These are phyloP conservation scores for Penicillium turbatum DNA, from an alignment of 495 filamentous ascomycete species.

Conservation along the genomic window DNA sequence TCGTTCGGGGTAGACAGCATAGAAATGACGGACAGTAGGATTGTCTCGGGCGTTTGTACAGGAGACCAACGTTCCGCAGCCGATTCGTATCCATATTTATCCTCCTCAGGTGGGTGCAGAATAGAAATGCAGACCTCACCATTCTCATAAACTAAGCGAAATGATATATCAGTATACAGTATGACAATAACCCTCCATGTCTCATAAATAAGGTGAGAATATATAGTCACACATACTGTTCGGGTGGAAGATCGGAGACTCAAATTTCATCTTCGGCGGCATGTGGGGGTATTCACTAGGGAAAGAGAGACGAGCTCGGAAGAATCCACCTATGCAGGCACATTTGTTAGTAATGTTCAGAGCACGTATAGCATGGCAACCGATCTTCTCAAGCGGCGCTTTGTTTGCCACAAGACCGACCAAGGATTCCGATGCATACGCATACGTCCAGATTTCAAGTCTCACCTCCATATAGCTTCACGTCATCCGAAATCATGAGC, in stretches of 20 bases:
- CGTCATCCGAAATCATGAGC: slow-evolving; percentile 97
- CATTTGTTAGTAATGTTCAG: slow-evolving; percentile 1
- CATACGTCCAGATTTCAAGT: not conserved
- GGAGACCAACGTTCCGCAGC: slow-evolving; percentile 93
- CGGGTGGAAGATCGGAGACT: slow-evolving; percentile 85
- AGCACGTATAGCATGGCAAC: not conserved
- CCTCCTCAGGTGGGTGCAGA: slow-evolving; percentile 92
- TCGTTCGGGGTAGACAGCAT: slow-evolving; percentile 92
- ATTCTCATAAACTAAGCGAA: slow-evolving; percentile 63
- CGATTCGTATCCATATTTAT: slow-evolving; percentile 90
- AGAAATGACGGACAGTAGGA: slow-evolving; percentile 86
- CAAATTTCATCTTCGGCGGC: slow-evolving; percentile 90
- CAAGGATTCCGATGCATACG: not conserved
- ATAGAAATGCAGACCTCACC: slow-evolving; percentile 97
- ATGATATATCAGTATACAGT: not conserved
- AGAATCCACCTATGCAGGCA: slow-evolving; percentile 68
- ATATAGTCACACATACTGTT: slow-evolving; percentile 56
- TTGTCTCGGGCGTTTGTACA: slow-evolving; percentile 96
- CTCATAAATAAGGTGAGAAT: too few relatives aligned
- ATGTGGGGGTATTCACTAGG: slow-evolving; percentile 80
- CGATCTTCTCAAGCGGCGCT: not conserved
- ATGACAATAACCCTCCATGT: too few relatives aligned
- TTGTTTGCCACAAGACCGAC: not conserved
- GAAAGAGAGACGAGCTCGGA: slow-evolving; percentile 75
- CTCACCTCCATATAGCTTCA: slow-evolving; percentile 88